Percentiles rank a stretch among this genome's conserved stretches.
Conservation (phyloP, 495 filamentous ascomycete species). For the Peziza echinospora region DNA sequence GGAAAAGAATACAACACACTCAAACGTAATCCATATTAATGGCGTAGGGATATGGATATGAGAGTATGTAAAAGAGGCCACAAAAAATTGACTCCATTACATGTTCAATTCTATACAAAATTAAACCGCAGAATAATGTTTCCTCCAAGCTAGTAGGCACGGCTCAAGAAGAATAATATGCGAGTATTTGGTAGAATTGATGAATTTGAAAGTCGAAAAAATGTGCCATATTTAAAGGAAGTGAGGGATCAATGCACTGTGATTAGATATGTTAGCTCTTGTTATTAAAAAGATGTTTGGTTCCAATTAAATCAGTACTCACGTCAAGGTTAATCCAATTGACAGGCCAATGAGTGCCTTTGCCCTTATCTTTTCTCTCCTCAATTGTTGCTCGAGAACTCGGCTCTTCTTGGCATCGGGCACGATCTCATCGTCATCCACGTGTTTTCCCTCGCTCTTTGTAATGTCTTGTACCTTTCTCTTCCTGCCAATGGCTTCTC, state of each 20-base stretch:
- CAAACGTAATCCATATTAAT: not conserved
- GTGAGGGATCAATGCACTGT: not conserved
- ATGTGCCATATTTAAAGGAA: not conserved
- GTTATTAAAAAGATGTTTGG: not conserved
- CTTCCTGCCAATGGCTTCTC: slow-evolving; percentile 34
- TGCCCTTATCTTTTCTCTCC: slow-evolving; percentile 61
- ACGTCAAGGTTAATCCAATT: slow-evolving; percentile 74
- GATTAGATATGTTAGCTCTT: not conserved
- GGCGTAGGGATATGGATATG: no score
- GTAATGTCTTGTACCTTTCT: slow-evolving; percentile 61
- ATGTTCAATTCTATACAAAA: not conserved
- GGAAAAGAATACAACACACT: not conserved
- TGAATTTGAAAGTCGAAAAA: not conserved
- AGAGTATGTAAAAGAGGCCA: no score
- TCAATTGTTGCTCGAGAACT: slow-evolving; percentile 50
- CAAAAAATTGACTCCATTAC: not conserved
- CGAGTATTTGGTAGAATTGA: not conserved
- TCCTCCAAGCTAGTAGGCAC: not conserved
- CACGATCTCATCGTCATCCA: slow-evolving; percentile 30
- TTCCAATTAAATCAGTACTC: slow-evolving; percentile 27
- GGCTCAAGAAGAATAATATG: not conserved
- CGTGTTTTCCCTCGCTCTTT: slow-evolving; percentile 21
- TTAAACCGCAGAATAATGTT: not conserved
- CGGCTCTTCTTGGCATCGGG: slow-evolving; percentile 49
- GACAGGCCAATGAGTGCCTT: slow-evolving; percentile 67